These are phyloP conservation scores for Amanita inopinata DNA, from an alignment of 768 basidiomycete genomes.

Conservation along the genomic window DNA sequence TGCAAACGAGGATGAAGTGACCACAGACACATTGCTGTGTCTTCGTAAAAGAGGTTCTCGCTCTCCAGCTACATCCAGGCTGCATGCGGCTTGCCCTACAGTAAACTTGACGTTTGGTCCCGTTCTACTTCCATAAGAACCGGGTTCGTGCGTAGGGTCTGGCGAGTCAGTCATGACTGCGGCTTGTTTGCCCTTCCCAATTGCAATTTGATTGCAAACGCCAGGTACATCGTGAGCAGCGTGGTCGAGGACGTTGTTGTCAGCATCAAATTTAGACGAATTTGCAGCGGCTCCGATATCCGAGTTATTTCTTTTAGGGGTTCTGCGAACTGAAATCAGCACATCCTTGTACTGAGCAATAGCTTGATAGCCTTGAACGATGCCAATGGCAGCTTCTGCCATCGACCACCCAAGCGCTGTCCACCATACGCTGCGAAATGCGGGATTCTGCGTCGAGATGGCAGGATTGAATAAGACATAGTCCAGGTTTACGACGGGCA, in stretches of 20 bases:
- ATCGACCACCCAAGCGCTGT: conserved; percentile 67
- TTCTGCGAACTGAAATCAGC: conserved; percentile 28
- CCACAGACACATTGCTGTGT: conserved; percentile 3
- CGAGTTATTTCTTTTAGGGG: not conserved
- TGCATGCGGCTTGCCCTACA: not conserved
- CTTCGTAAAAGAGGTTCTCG: conserved; percentile 4
- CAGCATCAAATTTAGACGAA: too few relatives aligned
- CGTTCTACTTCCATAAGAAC: not conserved
- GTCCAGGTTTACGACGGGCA: conserved; percentile 11
- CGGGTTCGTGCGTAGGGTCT: not conserved
- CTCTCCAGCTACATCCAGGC: not conserved
- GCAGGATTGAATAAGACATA: conserved; percentile 32
- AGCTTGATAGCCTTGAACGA: conserved; percentile 64
- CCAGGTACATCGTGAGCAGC: not conserved
- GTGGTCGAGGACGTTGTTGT: too few relatives aligned
- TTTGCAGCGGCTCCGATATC: not conserved
- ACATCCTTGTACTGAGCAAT: conserved; percentile 62
- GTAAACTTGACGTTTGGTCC: not conserved
- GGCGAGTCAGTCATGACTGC: not conserved
- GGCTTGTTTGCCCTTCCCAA: conserved; percentile 6
- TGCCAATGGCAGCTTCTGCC: conserved; percentile 54
- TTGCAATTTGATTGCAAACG: not conserved
- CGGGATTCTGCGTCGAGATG: conserved; percentile 41
- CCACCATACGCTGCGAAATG: conserved; percentile 70
- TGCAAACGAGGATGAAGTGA: conserved; percentile 4